A percentile compares a stretch with the other conserved stretches of the same genome.
These are phyloP conservation scores for Pestalotiopsis sp. DNA, from an alignment of 2,329 filamentous ascomycete genomes.

Conservation along the genomic window DNA sequence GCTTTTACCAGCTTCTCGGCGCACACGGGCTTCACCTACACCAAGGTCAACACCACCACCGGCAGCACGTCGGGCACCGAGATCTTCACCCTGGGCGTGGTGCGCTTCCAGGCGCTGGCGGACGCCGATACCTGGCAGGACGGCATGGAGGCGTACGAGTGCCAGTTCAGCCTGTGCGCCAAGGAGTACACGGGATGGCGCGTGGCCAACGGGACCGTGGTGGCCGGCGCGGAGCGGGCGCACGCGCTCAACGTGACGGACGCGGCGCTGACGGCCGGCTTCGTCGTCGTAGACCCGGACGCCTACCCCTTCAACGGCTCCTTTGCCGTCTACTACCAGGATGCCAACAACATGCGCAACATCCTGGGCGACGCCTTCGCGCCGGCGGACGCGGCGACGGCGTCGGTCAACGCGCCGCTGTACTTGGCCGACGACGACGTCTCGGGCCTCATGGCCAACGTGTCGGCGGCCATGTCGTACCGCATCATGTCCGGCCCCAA, in stretches of 20 bases:
- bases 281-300: not conserved
- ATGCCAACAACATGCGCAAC: not conserved
- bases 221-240: not conserved
- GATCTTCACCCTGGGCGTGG: not conserved
- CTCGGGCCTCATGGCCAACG: not conserved
- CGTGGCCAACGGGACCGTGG: not conserved
- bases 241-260: not conserved
- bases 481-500: slow-evolving; percentile 7
- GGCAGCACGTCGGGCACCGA: not conserved
- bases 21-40: not conserved
- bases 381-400: not conserved
- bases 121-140: not conserved
- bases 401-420: not conserved
- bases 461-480: slow-evolving; percentile 1
- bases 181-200: not conserved
- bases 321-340: not conserved
- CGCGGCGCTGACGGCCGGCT: not conserved
- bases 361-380: not conserved
- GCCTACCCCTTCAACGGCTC: not conserved
- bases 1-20: not conserved
- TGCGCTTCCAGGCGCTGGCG: not conserved
- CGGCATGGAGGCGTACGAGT: not conserved
- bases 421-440: not conserved
- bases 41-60: not conserved
- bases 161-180: not conserved